Evolutionary conservation across 2,329 filamentous ascomycete genomes (phyloP).

Genomic region (Ceratocystiopsis sp.): DNA sequence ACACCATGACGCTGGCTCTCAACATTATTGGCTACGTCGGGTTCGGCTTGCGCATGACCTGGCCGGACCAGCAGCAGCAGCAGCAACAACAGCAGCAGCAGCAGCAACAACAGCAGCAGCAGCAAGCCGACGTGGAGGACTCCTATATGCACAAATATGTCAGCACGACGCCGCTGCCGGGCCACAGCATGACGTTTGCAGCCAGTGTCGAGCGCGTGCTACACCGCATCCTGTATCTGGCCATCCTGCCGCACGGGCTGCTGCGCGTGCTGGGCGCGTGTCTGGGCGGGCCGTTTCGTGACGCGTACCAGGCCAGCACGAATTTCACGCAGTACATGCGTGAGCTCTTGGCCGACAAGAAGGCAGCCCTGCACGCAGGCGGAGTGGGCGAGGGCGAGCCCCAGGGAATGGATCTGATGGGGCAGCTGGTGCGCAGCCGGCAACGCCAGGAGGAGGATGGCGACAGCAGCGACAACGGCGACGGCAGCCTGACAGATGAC

Average conservation of each 20-base stretch:
- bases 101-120: conserved; percentile 8
- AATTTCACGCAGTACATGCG: conserved; percentile 56
- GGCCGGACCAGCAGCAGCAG: conserved; percentile 40
- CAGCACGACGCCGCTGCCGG: conserved; percentile 26
- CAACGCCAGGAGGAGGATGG: conserved; percentile 17
- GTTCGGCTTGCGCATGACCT: conserved; percentile 45
- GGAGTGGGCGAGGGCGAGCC: conserved; percentile 21
- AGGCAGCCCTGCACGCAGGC: conserved; percentile 18
- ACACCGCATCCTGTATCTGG: conserved; percentile 43
- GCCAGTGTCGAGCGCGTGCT: conserved; percentile 44
- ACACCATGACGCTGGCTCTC: conserved; percentile 45
- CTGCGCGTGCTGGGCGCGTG: conserved; percentile 30
- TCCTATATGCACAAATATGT: conserved; percentile 31
- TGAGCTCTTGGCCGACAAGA: conserved; percentile 48
- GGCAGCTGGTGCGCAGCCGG: conserved; percentile 28
- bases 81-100: conserved; percentile 10
- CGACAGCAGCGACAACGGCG: conserved; percentile 5
- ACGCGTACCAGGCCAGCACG: conserved; percentile 34
- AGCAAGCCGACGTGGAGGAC: conserved; percentile 20
- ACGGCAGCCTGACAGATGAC: conserved; percentile 29
- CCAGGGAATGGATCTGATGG: conserved; percentile 33
- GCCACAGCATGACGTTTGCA: conserved; percentile 48
- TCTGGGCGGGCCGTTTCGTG: conserved; percentile 27
- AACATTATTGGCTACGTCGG: conserved; percentile 50
- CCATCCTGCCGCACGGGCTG: conserved; percentile 41